Base-by-base conservation (phyloP, 768 basidiomycete genomes). In the Hortiboletus campestris region DNA sequence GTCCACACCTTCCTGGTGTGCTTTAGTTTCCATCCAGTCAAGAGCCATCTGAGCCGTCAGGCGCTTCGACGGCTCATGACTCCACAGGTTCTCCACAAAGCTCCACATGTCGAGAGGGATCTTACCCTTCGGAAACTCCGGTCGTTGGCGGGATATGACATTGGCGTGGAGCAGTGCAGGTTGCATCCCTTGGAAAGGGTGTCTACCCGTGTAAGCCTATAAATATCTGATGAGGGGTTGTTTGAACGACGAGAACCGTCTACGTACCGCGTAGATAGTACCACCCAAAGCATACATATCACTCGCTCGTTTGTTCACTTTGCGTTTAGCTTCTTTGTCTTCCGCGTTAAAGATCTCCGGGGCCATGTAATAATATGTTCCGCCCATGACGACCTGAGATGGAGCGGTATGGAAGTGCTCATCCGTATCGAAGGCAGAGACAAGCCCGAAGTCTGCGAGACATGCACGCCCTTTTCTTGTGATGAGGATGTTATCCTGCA, bases 391-490 rank as follows among this genome's bases (percentile, higher is more conserved):
- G 16, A 57, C 17, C 19, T 56, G 17, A 20, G 56, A 49, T 12
- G 59, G 36, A 13, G 56, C 48, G 4, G 61, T 58, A n/a, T 35
- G 56, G 9, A 62, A 48, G 13, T 44, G 45, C 14, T 60, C 53
- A 40, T 60, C 52, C 2, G 46, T 44, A 49, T 66, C 65, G 22
- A 66, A 67, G 22, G 53, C 39, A 0, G 60, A 65, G 10, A 16
- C 56, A 22, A 82, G 66, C 16, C 81, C 81, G 49, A 82, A 82
- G 60, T 82, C 80, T 28, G 80, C 75, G 5, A 82, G 68, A 51
- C 78, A 80, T 12, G 80, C 81, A 25, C 68, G 66, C 14, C 72
- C 72, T 13, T 68, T 57, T 6, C 60, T 66, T 6, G 76, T 76
- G 17, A 82, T 71, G 20, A 82, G 72, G 44, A 83, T 77, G 53